Conservation (phyloP, 2,329 filamentous ascomycete species). For the Esteya vermicola region DNA sequence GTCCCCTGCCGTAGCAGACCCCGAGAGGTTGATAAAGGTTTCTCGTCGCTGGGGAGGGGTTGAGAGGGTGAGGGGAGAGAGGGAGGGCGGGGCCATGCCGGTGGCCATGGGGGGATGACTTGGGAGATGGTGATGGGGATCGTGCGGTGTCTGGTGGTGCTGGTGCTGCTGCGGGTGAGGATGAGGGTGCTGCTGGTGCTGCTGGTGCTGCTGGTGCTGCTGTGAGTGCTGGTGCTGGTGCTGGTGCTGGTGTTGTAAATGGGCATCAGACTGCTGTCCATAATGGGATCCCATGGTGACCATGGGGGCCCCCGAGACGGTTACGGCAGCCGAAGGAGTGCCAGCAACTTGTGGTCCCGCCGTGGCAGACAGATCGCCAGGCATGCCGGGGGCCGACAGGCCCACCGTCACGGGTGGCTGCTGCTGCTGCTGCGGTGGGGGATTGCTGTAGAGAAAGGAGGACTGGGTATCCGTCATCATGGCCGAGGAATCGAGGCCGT, state of each 20-base stretch:
- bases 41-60: neutral
- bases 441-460: too few relatives aligned
- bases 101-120: neutral
- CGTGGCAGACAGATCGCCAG: too few relatives aligned
- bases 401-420: too few relatives aligned
- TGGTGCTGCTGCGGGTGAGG: neutral
- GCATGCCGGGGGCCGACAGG: too few relatives aligned
- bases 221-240: constrained; percentile 3
- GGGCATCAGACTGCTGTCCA: constrained; percentile 18
- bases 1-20: neutral
- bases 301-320: too few relatives aligned
- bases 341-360: too few relatives aligned
- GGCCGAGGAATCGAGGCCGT: too few relatives aligned
- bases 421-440: too few relatives aligned
- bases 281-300: too few relatives aligned
- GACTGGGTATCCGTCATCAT: neutral
- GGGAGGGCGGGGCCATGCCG: constrained; percentile 1
- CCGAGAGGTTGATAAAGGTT: neutral
- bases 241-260: constrained; percentile 1
- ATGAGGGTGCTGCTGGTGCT: neutral
- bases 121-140: neutral
- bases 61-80: neutral
- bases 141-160: neutral
- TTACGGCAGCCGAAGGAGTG: too few relatives aligned
- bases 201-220: neutral